A percentile compares a stretch with the other conserved stretches of the same genome.
These are phyloP conservation scores for Mollisia scopiformis DNA, from an alignment of 2,329 filamentous ascomycete species.

Conservation along the genomic window DNA sequence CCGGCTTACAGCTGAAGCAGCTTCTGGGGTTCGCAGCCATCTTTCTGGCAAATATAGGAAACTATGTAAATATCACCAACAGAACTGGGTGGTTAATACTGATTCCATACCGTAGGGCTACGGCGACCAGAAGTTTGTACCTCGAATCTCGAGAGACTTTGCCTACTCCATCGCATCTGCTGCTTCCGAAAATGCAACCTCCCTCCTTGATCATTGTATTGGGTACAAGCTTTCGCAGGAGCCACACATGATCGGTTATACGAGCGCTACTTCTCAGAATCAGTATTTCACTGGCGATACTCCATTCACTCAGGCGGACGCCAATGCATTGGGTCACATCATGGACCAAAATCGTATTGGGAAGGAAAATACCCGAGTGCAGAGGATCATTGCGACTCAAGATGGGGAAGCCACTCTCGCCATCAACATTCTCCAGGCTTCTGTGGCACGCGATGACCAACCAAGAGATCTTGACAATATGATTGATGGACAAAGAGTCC, in stretches of 20 bases:
- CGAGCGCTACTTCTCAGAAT: not conserved
- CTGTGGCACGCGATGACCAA: not conserved
- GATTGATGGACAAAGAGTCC: too few species aligned
- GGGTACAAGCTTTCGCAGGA: not conserved
- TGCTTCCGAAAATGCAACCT: not conserved
- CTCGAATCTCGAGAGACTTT: not conserved
- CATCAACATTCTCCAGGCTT: not conserved
- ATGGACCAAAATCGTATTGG: not conserved
- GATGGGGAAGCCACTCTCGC: too few species aligned
- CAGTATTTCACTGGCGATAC: not conserved
- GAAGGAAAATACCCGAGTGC: not conserved
- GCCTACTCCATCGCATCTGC: not conserved
- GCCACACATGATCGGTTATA: not conserved
- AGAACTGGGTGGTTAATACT: constrained; percentile 43
- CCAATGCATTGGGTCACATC: not conserved
- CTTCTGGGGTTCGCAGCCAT: constrained; percentile 60
- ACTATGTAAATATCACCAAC: constrained; percentile 52
- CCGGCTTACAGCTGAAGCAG: constrained; percentile 22
- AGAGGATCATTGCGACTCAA: not conserved
- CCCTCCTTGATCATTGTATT: not conserved
- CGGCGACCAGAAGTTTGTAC: not conserved
- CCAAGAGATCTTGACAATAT: too few species aligned
- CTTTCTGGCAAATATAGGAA: constrained; percentile 62
- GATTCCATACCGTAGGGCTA: not conserved
- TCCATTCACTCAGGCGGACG: not conserved